phyloP scores from a whole-genome alignment of 306 rosid genomes.

The Dicorynia guianensis region DNA sequence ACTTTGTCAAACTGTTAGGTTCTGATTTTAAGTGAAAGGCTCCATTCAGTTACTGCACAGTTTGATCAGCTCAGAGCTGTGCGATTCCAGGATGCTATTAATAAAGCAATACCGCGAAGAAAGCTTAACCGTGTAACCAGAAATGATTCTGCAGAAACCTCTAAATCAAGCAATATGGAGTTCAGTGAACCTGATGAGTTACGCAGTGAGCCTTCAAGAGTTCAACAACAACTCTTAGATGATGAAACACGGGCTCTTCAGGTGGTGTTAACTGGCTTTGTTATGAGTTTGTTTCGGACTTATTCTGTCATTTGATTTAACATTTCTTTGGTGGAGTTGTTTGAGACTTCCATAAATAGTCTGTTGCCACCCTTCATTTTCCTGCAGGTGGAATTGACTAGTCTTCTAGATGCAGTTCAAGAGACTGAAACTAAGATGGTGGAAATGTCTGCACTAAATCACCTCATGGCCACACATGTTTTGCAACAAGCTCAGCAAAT shows the following conservation, averaged over 20 bases:
- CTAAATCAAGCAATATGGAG: constrained; percentile 54
- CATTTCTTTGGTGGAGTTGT: constrained; percentile 27
- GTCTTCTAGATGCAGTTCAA: constrained; percentile 84
- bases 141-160: constrained; percentile 52
- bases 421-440: constrained; percentile 99
- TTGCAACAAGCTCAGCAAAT: constrained; percentile 95
- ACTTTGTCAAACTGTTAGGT: constrained; percentile 56
- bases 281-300: constrained; percentile 20
- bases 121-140: constrained; percentile 57
- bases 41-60: constrained; percentile 83
- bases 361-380: constrained; percentile 37
- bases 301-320: constrained; percentile 18
- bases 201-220: constrained; percentile 66
- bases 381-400: constrained; percentile 77
- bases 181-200: constrained; percentile 66
- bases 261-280: constrained; percentile 50
- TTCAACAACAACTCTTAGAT: constrained; percentile 86
- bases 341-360: constrained; percentile 34
- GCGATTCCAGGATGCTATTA: constrained; percentile 91
- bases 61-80: constrained; percentile 95
- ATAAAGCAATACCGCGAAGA: constrained; percentile 78
- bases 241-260: constrained; percentile 98
- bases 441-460: constrained; percentile 97
- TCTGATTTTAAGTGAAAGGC: constrained; percentile 87
- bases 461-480: constrained; percentile 95